Evolutionary conservation across 2,329 filamentous ascomycete species (phyloP), one percentile per base, ranked within the genome.

Genomic region (Salinomyces thailandicus): DNA sequence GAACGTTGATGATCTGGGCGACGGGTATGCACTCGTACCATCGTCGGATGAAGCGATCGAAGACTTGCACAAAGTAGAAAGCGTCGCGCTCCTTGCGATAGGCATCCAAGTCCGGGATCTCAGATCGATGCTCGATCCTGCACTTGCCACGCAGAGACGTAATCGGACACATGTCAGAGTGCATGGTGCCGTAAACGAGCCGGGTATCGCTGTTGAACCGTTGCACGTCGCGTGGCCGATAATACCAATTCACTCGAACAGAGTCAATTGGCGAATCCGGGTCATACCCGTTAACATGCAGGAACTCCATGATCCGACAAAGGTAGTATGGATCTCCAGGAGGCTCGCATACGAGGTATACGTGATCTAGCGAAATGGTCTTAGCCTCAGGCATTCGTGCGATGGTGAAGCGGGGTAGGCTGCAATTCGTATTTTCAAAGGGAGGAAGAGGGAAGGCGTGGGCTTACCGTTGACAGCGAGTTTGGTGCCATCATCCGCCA

Each of bases 271-370:
- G 79, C 41, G 77, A 75, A 37, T 69, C 71, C 22, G 69, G 64
- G 58, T 87, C 75, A 55, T 89, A 60, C 34, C 58, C 85, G 52
- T 87, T 77, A 54, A 72, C 67, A 55, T 93, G 85, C 51, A 95
- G 68, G 59, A 96, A 96, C 61, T 98, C 89, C 91, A 98, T 98
- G 60, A 98, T 91, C 51, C 91, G 84, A 46, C 84, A 91, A 47
- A 98, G 69, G 61, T 98, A 98, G 66, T 98, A 98, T 37, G 91
- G 91, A 64, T 98, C 91, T 36, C 91, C 91, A 12, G 91, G 91
- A 34, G 91, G 91, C 63, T 98, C 91, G 64, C 87, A 96, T 46
- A 98, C 82, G 45, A 96, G 76, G 68, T 96, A 98, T 49, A 94
- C 85, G 67, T 96, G 77, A 62, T 84, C 79, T 82, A 30, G 22